These are phyloP conservation scores for Ganoderma sinense DNA, from an alignment of 1,284 basidiomycete genomes.

Conservation along the genomic window DNA sequence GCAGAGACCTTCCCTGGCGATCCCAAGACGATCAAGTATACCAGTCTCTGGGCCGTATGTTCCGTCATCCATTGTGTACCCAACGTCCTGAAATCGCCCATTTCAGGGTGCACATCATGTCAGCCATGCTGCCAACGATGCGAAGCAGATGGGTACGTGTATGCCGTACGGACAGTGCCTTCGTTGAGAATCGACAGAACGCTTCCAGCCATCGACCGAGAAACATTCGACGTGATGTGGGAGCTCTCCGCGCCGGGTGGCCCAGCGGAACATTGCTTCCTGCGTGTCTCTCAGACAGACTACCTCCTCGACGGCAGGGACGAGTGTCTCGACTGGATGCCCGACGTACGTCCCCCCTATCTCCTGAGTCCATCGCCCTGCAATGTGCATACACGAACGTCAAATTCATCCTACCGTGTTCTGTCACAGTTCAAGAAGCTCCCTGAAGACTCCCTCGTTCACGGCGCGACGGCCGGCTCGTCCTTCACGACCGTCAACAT, in stretches of 20 bases:
- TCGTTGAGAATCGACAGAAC: neutral
- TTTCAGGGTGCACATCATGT: constrained; percentile 74
- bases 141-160: constrained; percentile 55
- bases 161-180: neutral
- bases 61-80: constrained; percentile 2
- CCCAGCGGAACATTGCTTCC: constrained; percentile 62
- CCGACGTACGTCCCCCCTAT: constrained; percentile 54
- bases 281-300: constrained; percentile 66
- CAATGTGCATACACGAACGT: neutral
- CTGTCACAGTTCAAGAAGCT: constrained; percentile 58
- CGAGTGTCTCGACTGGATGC: constrained; percentile 61
- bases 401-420: neutral
- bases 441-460: constrained; percentile 50
- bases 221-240: constrained; percentile 80
- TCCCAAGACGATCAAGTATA: constrained; percentile 70
- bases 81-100: neutral
- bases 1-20: constrained; percentile 75
- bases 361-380: neutral
- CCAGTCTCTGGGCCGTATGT: constrained; percentile 81
- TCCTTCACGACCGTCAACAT: constrained; percentile 74
- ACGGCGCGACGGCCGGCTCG: constrained; percentile 53
- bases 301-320: constrained; percentile 58
- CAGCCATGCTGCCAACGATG: constrained; percentile 56
- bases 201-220: constrained; percentile 66
- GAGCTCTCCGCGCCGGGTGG: constrained; percentile 64